Evolutionary conservation across 495 filamentous ascomycete genomes (phyloP).

Genomic region (Symbiotaphrina buchneri): DNA sequence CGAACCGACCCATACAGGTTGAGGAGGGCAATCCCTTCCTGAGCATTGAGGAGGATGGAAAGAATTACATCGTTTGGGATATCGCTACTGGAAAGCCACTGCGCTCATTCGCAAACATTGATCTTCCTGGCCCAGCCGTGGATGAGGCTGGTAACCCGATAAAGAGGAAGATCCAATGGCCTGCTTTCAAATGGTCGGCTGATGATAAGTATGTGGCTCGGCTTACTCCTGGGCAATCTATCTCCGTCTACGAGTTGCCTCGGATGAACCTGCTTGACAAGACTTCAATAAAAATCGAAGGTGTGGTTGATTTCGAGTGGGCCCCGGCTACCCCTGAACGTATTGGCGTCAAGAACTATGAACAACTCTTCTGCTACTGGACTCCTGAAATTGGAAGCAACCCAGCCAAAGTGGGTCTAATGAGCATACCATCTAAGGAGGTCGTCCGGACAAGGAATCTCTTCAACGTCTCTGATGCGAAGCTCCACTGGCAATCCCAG

Average conservation of each 20-base stretch:
- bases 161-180: slow-evolving; percentile 90
- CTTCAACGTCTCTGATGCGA: slow-evolving; percentile 92
- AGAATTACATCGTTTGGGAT: slow-evolving; percentile 99
- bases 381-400: slow-evolving; percentile 96
- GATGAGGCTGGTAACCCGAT: slow-evolving; percentile 43
- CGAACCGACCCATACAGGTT: slow-evolving; percentile 71
- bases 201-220: slow-evolving; percentile 94
- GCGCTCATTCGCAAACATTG: slow-evolving; percentile 77
- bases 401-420: slow-evolving; percentile 88
- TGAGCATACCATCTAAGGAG: slow-evolving; percentile 88
- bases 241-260: slow-evolving; percentile 87
- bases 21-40: slow-evolving; percentile 71
- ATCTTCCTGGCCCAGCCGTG: slow-evolving; percentile 31
- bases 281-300: slow-evolving; percentile 81
- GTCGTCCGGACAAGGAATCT: slow-evolving; percentile 84
- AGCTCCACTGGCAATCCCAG: slow-evolving; percentile 93
- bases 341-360: slow-evolving; percentile 67
- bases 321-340: slow-evolving; percentile 58
- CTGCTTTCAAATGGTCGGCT: slow-evolving; percentile 96
- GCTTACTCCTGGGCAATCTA: slow-evolving; percentile 66
- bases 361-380: slow-evolving; percentile 96
- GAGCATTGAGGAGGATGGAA: slow-evolving; percentile 81
- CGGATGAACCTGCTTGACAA: slow-evolving; percentile 80
- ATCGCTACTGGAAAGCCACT: slow-evolving; percentile 74
- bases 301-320: slow-evolving; percentile 96